Evolutionary conservation across 192 early-diverging fungal species (phyloP), one percentile per base, ranked within the genome.

Genomic region (Podila epigama): DNA sequence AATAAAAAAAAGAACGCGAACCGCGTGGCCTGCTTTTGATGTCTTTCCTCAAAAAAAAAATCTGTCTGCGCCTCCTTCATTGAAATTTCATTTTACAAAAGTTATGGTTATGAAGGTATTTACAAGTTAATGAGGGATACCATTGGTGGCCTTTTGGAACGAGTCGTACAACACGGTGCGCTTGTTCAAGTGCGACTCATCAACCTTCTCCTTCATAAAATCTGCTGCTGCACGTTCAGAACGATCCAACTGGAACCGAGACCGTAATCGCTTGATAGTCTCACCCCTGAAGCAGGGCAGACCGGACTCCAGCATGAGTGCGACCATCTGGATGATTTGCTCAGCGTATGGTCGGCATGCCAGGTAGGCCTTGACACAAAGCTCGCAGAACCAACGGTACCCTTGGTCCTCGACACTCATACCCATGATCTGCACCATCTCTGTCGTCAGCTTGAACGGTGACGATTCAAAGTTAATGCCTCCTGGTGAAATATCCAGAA

Each of bases 201-300:
- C 79, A 64, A 99, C 97, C 58, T 93, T 89, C 48, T 87, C 84
- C 29, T 92, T 83, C 94, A 99, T 99, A 81, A 96, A 98, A 61
- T 96, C 94, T 1, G 98, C 96, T 0, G 98, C 98, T n/a, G 88
- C 87, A 25, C 93, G 86, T 59, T 99, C 98, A 25, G 89, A 89
- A 67, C 87, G 89, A 37, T 97, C 95, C 20, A 95, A 75, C 78
- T 96, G 94, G 89, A 99, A 98, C 32, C 97, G 78, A 5, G 86
- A 83, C 1, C 93, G 83, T 60, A 99, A 87, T 40, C 94, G 93
- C 35, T 80, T 82, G 58, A 97, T 85, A 2, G 98, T 98, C 59
- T 99, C 96, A 32, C 93, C 94, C 79, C 95, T 98, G 85, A 99
- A 99, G 80, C 97, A 98, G 1, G 98, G 98, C 51, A 99, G 79